These are phyloP conservation scores for Rhazya stricta DNA, from an alignment of 257 asterid species.

Conservation along the genomic window DNA sequence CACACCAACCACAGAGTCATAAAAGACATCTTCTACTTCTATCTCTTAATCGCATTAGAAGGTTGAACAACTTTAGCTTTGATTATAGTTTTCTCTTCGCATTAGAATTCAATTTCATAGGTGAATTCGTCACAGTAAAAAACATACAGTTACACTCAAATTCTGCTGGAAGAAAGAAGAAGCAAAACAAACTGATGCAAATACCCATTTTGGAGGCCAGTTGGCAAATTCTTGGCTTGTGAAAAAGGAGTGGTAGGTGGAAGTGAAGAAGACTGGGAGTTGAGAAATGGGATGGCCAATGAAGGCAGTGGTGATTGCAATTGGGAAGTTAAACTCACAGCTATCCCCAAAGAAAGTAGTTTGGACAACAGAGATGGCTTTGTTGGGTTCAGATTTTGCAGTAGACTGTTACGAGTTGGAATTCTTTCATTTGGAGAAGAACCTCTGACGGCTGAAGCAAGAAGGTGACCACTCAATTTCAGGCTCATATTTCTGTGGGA, in stretches of 20 bases:
- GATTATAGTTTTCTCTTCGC: too few species aligned
- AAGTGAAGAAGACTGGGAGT: slow-evolving; percentile 34
- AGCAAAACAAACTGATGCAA: too few species aligned
- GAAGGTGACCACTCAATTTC: slow-evolving; percentile 4
- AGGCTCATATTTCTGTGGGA: not conserved
- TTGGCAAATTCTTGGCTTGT: slow-evolving; percentile 67
- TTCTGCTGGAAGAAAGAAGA: too few species aligned
- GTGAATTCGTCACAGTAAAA: too few species aligned
- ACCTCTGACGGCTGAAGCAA: not conserved
- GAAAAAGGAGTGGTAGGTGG: slow-evolving; percentile 71
- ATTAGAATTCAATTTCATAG: too few species aligned
- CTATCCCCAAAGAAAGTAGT: slow-evolving; percentile 55
- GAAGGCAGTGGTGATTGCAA: slow-evolving; percentile 51
- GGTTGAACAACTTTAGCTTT: too few species aligned
- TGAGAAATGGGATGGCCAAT: slow-evolving; percentile 62
- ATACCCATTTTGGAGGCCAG: slow-evolving; percentile 79
- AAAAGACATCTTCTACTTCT: too few species aligned
- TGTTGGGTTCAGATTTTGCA: not conserved
- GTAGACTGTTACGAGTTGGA: not conserved
- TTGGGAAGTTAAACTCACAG: slow-evolving; percentile 38
- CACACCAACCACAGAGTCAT: too few species aligned
- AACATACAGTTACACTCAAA: too few species aligned
- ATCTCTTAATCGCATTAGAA: too few species aligned
- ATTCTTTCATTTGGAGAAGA: not conserved
- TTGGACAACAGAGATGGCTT: slow-evolving; percentile 21